phyloP scores from a whole-genome alignment of 768 basidiomycete species.

The Rubroboletus satanas region DNA sequence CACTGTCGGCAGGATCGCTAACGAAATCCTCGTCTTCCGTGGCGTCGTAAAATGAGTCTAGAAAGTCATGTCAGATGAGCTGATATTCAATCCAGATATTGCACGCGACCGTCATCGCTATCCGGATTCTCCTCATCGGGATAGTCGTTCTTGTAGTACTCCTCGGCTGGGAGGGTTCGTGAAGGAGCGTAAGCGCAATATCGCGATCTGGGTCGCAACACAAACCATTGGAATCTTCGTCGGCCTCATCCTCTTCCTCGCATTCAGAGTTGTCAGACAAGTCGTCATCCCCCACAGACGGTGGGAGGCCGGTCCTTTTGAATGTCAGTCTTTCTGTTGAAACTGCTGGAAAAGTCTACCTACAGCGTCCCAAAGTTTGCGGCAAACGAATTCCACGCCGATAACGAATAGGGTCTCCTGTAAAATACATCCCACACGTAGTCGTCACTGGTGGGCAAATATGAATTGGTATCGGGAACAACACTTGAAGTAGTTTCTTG shows the following conservation, averaged over 20 bases:
- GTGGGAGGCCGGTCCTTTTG: slow-evolving; percentile 61
- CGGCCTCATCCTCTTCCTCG: slow-evolving; percentile 69
- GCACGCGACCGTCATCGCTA: slow-evolving; percentile 38
- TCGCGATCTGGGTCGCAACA: background rate
- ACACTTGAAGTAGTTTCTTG: slow-evolving; percentile 19
- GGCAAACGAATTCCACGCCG: slow-evolving; percentile 55
- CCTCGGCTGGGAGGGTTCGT: slow-evolving; percentile 53
- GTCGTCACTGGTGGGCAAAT: slow-evolving; percentile 39
- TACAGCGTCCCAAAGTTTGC: slow-evolving; percentile 65
- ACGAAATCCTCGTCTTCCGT: slow-evolving; percentile 47
- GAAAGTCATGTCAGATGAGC: background rate
- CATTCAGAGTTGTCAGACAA: slow-evolving; percentile 63
- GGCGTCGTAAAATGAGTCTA: slow-evolving; percentile 57
- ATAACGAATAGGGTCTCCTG: slow-evolving; percentile 55
- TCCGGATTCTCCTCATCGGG: slow-evolving; percentile 62
- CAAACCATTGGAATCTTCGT: slow-evolving; percentile 82
- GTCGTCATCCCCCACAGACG: slow-evolving; percentile 45
- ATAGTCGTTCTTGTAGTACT: slow-evolving; percentile 83
- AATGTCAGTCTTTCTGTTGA: background rate
- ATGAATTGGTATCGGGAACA: background rate
- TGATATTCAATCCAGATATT: background rate
- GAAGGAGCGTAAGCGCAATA: background rate
- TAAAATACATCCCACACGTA: slow-evolving; percentile 88
- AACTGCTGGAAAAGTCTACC: slow-evolving; percentile 16
- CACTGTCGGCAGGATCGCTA: slow-evolving; percentile 28